Conservation (phyloP, 2,329 filamentous ascomycete species). For the Rachicladosporium sp. region DNA sequence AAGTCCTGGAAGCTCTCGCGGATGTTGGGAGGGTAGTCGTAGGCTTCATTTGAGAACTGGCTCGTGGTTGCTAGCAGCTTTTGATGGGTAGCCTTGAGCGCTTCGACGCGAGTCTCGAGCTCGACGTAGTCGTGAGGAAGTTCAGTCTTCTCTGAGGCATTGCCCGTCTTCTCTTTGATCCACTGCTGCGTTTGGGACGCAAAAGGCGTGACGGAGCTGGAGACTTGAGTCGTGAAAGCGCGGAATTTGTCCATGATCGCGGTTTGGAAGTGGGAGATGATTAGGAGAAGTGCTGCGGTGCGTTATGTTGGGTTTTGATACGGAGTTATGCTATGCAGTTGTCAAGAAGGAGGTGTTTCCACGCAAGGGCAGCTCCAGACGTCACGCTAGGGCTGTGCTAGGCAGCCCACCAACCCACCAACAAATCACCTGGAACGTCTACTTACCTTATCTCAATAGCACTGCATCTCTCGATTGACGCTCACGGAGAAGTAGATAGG, state of each 20-base stretch:
- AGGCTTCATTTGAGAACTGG: constrained; percentile 79
- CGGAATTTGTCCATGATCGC: constrained; percentile 54
- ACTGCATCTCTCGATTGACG: no score
- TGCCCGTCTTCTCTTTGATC: constrained; percentile 93
- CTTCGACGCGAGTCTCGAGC: constrained; percentile 96
- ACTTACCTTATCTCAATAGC: no score
- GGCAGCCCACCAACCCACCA: no score
- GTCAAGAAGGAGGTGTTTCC: no score
- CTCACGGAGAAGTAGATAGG: no score
- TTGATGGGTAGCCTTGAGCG: constrained; percentile 90
- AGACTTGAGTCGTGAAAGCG: constrained; percentile 57
- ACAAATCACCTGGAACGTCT: no score
- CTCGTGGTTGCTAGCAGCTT: constrained; percentile 94
- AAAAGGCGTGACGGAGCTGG: constrained; percentile 80
- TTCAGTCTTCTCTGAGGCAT: constrained; percentile 94
- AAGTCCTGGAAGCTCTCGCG: constrained; percentile 96
- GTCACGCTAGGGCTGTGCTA: no score
- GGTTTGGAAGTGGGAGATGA: background rate
- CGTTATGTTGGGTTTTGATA: no score
- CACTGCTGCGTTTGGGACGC: constrained; percentile 91
- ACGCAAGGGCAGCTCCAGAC: no score
- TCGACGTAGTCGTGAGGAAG: constrained; percentile 96
- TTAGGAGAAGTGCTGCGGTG: no score
- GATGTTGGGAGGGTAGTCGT: constrained; percentile 94
- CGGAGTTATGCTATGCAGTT: no score